phyloP scores from a whole-genome alignment of 2,329 filamentous ascomycete species.

The Aphanocladium album region DNA sequence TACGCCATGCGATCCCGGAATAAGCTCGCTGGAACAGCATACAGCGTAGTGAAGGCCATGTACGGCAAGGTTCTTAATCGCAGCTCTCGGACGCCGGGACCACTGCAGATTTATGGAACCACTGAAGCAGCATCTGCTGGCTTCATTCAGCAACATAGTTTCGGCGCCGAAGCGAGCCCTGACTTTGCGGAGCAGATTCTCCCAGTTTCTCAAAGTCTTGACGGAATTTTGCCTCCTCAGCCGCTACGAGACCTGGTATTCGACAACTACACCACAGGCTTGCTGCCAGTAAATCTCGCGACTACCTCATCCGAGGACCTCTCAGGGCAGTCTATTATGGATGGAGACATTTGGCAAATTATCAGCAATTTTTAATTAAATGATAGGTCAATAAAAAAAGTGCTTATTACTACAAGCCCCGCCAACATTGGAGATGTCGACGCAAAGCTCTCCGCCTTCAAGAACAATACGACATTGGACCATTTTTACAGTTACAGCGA shows the following conservation, averaged over 20 bases:
- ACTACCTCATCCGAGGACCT: background rate
- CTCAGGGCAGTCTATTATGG: background rate
- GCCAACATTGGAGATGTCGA: background rate
- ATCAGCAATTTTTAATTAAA: background rate
- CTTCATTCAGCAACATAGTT: background rate
- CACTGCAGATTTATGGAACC: background rate
- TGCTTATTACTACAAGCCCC: background rate
- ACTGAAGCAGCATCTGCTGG: background rate
- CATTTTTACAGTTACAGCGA: background rate
- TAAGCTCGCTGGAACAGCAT: constrained; percentile 8
- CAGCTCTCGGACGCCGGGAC: background rate
- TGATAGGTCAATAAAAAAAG: background rate
- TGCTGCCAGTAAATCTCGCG: background rate
- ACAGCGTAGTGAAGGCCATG: background rate
- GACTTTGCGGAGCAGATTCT: background rate
- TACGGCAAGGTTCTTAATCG: background rate
- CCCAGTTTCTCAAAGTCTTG: background rate
- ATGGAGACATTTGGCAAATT: background rate
- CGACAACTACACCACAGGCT: background rate
- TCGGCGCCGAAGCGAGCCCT: background rate
- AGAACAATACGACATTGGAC: background rate
- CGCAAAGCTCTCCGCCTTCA: too few species aligned
- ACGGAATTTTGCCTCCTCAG: background rate
- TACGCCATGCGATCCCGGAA: constrained; percentile 9
- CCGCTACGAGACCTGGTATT: background rate